phyloP scores from a whole-genome alignment of 2,329 filamentous ascomycete species.

The Rhinocladiella similis region DNA sequence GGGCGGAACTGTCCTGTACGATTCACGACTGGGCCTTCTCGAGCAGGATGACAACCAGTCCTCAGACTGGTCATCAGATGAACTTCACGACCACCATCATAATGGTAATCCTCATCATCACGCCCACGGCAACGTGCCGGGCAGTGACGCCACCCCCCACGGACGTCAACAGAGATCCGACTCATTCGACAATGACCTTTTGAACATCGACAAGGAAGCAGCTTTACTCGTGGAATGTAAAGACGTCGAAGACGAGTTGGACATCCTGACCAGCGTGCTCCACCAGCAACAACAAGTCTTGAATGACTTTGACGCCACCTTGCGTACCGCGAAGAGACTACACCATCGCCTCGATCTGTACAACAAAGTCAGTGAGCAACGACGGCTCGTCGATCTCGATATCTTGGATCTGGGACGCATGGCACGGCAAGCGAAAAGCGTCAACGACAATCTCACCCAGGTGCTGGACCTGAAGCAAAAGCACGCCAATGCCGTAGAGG shows the following conservation, averaged over 20 bases:
- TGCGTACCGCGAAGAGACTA: conserved; percentile 31
- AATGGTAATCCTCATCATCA: too few relatives aligned
- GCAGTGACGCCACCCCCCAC: conserved; percentile 14
- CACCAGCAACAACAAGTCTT: conserved; percentile 52
- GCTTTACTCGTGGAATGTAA: conserved; percentile 64
- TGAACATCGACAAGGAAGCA: conserved; percentile 59
- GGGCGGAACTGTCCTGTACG: conserved; percentile 43
- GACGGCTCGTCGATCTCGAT: conserved; percentile 58
- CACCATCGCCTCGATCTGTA: conserved; percentile 8
- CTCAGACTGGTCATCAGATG: conserved; percentile 1
- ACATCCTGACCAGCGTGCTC: conserved; percentile 59
- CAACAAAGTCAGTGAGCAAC: conserved; percentile 45
- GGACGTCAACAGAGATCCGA: conserved; percentile 34
- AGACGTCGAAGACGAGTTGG: conserved; percentile 67
- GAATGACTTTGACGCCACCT: conserved; percentile 47
- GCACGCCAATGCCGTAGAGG: conserved; percentile 67
- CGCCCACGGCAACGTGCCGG: too few relatives aligned
- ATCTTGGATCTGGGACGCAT: conserved; percentile 63
- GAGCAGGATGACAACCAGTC: conserved; percentile 47
- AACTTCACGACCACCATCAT: conserved; percentile 33
- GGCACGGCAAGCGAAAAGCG: conserved; percentile 61
- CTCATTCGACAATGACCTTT: conserved; percentile 55
- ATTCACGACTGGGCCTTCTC: conserved; percentile 55
- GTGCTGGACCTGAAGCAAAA: conserved; percentile 69
- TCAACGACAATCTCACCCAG: conserved; percentile 62